These are phyloP conservation scores for Guadua angustifolia DNA, from an alignment of 176 grass and related monocot genomes.

Conservation along the genomic window DNA sequence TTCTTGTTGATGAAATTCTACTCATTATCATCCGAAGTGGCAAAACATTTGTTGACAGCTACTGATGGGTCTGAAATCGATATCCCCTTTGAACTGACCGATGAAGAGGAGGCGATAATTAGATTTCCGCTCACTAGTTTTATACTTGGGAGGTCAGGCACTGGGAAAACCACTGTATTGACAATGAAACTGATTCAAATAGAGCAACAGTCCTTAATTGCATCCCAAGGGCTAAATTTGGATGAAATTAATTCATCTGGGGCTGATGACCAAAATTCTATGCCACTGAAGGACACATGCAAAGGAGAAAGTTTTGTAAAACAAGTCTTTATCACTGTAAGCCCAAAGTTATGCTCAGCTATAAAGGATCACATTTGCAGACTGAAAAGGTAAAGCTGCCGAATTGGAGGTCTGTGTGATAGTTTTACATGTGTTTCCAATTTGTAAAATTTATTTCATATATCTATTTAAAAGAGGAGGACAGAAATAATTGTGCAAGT, in stretches of 20 bases:
- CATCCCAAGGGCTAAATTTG: constrained; percentile 50
- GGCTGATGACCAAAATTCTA: background rate
- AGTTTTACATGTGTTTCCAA: constrained; percentile 1
- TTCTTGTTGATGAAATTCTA: constrained; percentile 93
- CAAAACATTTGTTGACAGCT: constrained; percentile 77
- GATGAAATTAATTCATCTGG: constrained; percentile 17
- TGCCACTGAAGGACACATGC: background rate
- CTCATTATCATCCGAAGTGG: constrained; percentile 71
- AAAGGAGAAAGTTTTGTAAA: constrained; percentile 45
- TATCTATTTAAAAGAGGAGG: background rate
- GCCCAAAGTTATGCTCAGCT: constrained; percentile 81
- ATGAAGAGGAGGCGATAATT: constrained; percentile 79
- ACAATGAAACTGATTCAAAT: constrained; percentile 80
- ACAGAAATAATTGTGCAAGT: background rate
- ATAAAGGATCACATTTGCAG: constrained; percentile 66
- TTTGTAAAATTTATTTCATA: background rate
- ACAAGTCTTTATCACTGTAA: constrained; percentile 94
- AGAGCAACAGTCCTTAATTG: constrained; percentile 69
- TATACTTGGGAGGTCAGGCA: constrained; percentile 91
- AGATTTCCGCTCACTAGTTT: constrained; percentile 71
- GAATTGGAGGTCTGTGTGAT: background rate
- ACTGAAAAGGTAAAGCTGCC: constrained; percentile 56
- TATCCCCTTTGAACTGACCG: constrained; percentile 83
- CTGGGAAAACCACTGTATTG: constrained; percentile 89
- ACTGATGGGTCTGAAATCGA: constrained; percentile 75